Base-by-base conservation (phyloP, 805 yeast species). In the Barnettozyma californica region DNA sequence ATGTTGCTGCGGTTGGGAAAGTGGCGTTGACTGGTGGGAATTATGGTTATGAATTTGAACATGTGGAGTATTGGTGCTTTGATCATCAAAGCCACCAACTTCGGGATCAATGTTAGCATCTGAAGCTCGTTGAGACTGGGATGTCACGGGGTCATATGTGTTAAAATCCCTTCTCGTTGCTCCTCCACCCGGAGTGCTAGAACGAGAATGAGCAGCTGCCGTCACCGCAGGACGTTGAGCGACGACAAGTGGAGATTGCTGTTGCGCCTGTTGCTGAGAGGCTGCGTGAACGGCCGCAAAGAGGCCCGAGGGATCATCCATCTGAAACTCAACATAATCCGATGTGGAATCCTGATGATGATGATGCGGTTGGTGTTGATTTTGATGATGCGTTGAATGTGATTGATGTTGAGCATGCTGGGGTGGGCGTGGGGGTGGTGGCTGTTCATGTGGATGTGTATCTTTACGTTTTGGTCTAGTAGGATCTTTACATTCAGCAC, bases 201-300 rank as follows among this genome's bases (percentile, higher is more conserved):
- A 35, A 9, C 38, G 38, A 6, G 23, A 18, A 18, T 38, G 9
- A 2, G 16, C 9, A 23, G 41, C 6, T 21, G 41, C 14, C 9
- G 38, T 34, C 16, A 10, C 21, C 6, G 23, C 14, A 23, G 38
- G 38, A 10, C 31, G 43, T 8, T 41, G 20, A n/a, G 27, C 43
- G 8, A 18, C 20, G 16, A 41, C 23, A 26, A 21, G 26, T 16
- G 21, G 45, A 9, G 34, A 33, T 8, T 21, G 43, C 19, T 29
- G 39, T 21, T 33, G 39, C 19, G 36, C 44, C 36, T 16, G 41
- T 19, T n/a, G 49, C 29, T 41, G 59, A 50, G 76, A 80, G 1
- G 79, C 83, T 40, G 78, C 78, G 50, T 80, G 83, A 5, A 80
- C 85, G 9, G 79, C 84, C 0, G 83, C 85, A 14, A 81, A 69